A percentile compares a stretch with the other conserved stretches of the same genome.
phyloP scores from a whole-genome alignment of 495 filamentous ascomycete genomes.

The Podospora comata region DNA sequence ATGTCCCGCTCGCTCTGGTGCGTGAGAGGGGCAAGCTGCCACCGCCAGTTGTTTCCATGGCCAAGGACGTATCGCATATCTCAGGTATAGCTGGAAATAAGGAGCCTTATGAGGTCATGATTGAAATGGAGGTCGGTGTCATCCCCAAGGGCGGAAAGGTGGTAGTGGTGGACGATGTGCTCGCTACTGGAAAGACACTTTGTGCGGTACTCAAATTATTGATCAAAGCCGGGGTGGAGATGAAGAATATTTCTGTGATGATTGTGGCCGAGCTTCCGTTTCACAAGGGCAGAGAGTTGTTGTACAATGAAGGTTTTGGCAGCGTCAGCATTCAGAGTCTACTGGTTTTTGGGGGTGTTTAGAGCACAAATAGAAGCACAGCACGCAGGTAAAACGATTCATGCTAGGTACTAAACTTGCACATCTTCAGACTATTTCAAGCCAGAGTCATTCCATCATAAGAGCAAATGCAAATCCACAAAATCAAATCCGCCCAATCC shows the following conservation, averaged over 20 bases:
- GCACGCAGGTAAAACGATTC: too few relatives aligned
- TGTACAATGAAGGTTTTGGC: constrained; percentile 56
- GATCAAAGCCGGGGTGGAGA: constrained; percentile 40
- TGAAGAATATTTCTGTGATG: constrained; percentile 50
- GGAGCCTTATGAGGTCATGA: constrained; percentile 35
- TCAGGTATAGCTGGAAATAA: constrained; percentile 44
- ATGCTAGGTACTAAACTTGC: background rate
- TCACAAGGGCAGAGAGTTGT: constrained; percentile 54
- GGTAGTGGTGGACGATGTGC: constrained; percentile 63
- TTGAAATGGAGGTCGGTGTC: constrained; percentile 53
- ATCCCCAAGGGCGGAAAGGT: constrained; percentile 47
- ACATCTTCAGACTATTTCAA: background rate
- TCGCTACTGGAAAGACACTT: constrained; percentile 59
- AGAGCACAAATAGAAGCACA: constrained; percentile 13
- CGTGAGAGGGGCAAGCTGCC: constrained; percentile 60
- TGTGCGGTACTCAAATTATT: constrained; percentile 56
- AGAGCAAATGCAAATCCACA: background rate
- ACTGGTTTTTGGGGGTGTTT: constrained; percentile 53
- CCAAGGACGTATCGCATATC: constrained; percentile 54
- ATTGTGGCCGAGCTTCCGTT: constrained; percentile 61
- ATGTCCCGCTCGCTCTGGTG: constrained; percentile 52
- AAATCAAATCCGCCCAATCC: background rate
- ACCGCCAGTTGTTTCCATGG: constrained; percentile 52
- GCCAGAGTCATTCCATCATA: background rate
- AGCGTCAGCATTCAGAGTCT: constrained; percentile 56